Conservation (phyloP, 1,284 basidiomycete species). For the Peniophora sp. region DNA sequence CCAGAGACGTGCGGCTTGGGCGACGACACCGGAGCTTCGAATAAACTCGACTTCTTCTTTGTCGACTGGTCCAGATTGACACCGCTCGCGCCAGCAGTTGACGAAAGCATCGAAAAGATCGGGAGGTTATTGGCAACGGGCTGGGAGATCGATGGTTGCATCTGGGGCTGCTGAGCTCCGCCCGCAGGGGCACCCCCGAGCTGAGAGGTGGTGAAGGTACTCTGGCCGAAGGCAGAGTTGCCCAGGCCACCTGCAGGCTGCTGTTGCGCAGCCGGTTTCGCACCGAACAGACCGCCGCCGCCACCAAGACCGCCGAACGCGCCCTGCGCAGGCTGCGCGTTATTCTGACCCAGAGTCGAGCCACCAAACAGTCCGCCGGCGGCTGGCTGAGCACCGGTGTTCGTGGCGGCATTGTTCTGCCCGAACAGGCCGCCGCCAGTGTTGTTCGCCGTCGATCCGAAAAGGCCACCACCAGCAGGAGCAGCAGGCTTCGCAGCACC, state of each 20-base stretch:
- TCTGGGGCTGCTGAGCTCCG: slow-evolving; percentile 37
- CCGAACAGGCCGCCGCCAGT: slow-evolving; percentile 20
- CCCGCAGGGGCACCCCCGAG: slow-evolving; percentile 33
- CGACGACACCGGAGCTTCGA: slow-evolving; percentile 62
- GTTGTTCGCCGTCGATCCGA: slow-evolving; percentile 23
- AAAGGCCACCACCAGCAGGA: slow-evolving; percentile 29
- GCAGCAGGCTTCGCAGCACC: slow-evolving; percentile 21
- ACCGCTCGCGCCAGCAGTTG: slow-evolving; percentile 46
- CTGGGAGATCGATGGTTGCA: slow-evolving; percentile 84
- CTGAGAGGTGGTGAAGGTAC: slow-evolving; percentile 23
- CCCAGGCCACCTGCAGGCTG: slow-evolving; percentile 26
- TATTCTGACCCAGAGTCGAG: slow-evolving; percentile 27
- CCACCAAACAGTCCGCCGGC: slow-evolving; percentile 32
- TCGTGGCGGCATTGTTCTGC: slow-evolving; percentile 24
- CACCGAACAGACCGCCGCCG: slow-evolving; percentile 34
- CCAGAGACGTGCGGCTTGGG: slow-evolving; percentile 52
- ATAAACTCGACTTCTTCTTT: slow-evolving; percentile 69
- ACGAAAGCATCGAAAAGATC: slow-evolving; percentile 67
- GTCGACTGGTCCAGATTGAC: slow-evolving; percentile 41
- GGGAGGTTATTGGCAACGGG: slow-evolving; percentile 84
- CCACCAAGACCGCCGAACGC: slow-evolving; percentile 17
- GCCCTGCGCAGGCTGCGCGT: slow-evolving; percentile 22
- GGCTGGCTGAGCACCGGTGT: slow-evolving; percentile 15
- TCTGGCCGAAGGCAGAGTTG: slow-evolving; percentile 36
- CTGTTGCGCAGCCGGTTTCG: slow-evolving; percentile 29